phyloP scores from a whole-genome alignment of 2,329 filamentous ascomycete species.

The Colletotrichum australisinense region DNA sequence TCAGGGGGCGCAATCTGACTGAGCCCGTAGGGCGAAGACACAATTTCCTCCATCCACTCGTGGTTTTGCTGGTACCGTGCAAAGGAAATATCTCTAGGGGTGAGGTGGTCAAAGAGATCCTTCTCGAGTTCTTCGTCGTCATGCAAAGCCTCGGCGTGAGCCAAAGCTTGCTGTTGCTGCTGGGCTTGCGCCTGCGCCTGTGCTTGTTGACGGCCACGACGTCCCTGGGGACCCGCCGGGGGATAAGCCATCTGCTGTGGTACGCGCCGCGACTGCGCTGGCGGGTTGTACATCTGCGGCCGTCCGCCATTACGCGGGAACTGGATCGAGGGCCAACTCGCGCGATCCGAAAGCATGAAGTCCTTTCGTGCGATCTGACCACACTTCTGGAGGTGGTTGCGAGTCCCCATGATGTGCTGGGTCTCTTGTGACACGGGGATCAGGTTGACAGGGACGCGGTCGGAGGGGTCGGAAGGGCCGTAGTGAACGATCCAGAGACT shows the following conservation, averaged over 20 bases:
- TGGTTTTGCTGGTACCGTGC: constrained; percentile 94
- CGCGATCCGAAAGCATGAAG: constrained; percentile 91
- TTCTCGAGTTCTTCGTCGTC: constrained; percentile 89
- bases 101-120: constrained; percentile 87
- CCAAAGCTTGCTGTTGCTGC: constrained; percentile 35
- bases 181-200: constrained; percentile 46
- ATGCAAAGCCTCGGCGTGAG: constrained; percentile 45
- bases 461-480: constrained; percentile 77
- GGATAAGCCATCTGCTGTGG: constrained; percentile 74
- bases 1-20: constrained; percentile 88
- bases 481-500: constrained; percentile 95
- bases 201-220: constrained; percentile 46
- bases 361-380: constrained; percentile 90
- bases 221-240: constrained; percentile 55
- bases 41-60: constrained; percentile 98
- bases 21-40: constrained; percentile 89
- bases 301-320: constrained; percentile 68
- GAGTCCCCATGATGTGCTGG: constrained; percentile 69
- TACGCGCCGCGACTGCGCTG: constrained; percentile 59
- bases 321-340: constrained; percentile 89
- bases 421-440: constrained; percentile 73
- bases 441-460: constrained; percentile 76
- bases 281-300: constrained; percentile 59
- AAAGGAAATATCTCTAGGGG: constrained; percentile 88
- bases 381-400: constrained; percentile 75